Base-by-base conservation (phyloP, 331 rosid species). In the Saraca asoca region DNA sequence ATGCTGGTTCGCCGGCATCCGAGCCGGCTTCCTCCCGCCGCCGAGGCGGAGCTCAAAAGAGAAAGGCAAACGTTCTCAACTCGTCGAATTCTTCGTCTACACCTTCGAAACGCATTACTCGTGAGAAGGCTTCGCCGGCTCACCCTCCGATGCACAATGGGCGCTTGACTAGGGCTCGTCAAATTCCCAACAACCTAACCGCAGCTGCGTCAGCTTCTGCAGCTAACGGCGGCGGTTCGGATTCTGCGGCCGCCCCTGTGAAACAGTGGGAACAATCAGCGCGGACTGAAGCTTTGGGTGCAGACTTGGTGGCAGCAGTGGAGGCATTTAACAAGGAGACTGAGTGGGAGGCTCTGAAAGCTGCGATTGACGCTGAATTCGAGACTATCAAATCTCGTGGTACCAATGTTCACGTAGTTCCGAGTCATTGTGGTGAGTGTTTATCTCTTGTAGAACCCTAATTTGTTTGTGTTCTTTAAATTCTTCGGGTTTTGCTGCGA, bases 101-200 rank as follows among this genome's bases (percentile, higher is more conserved):
- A 2, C 66, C 95, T 13, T 90, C 98, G 75, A 94, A 94, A 75
- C 99, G 99, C 62, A 44, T 75, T 37, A 76, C 89, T 68, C 96
- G 98, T 58, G 96, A 92, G 58, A 93, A 89, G 79, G 71, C 94
- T 44, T 59, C 68, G 18, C 82, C 80, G 33, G 69, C 81, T 46
- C 87, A 87, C 56, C 61, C 72, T 66, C 82, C 83, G 60, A 71
- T 70, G 51, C 98, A 93, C 80, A 89, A 81, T 81, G 98, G 98
- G 5, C 96, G 95, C 42, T 66, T 87, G 69, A 93, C 99, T 16
- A 72, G 99, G 81, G 97, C 95, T 58, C 99, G 97, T 15, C 97
- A 86, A 75, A 89, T 82, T 70, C 99, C 99, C 13, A 66, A 14
- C 73, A 72, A 52, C 58, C 70, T 54, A 37, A 61, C 79, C 35